Base-by-base conservation (phyloP, 305 asterid genomes). In the Fraxinus dipetala region DNA sequence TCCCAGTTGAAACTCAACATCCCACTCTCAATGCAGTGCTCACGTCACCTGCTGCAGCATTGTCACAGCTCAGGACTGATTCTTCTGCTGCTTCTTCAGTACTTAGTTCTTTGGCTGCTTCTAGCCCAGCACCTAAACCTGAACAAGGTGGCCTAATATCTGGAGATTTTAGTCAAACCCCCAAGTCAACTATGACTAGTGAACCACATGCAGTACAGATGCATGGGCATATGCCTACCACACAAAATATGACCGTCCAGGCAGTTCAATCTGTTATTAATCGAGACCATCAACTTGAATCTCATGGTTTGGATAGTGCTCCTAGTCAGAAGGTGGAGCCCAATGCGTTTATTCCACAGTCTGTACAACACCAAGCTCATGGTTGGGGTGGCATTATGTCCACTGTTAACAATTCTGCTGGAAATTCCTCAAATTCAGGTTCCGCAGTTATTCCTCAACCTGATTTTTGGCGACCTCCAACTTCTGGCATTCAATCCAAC, bases 381-480 rank as follows among this genome's bases (percentile, higher is more conserved):
- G 82, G 84, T 77, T 92, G 96, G 97, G 90, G 86, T 81, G 78
- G 76, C 75, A 54, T 74, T 40, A 31, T 92, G 9, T 31, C 97
- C 3, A 85, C 83, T 45, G 85, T 84, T 76, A 97, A 91, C 83
- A 87, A 79, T 82, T 85, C 93, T 28, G 80, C 93, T 1, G 92
- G 89, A 78, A 89, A 87, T 43, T 92, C 87, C 81, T 26, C 88
- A 24, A 91, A 86, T 85, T 67, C 92, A n/a, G 91, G 85, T 80
- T 65, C 88, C 5, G 65, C 84, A 43, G 76, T 88, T 79, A 82
- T 87, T 87, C 80, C 92, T 75, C 97, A 89, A 74, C 83, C 94
- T 34, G 97, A 94, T 83, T 87, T 83, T 38, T 91, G 95, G 97
- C 83, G 89, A 48, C 87, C 97, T 45, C 83, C 78, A 32, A 77